Evolutionary conservation across 2,329 filamentous ascomycete genomes (phyloP), one percentile per base, ranked within the genome.

Genomic region (Kalmusia sp.): DNA sequence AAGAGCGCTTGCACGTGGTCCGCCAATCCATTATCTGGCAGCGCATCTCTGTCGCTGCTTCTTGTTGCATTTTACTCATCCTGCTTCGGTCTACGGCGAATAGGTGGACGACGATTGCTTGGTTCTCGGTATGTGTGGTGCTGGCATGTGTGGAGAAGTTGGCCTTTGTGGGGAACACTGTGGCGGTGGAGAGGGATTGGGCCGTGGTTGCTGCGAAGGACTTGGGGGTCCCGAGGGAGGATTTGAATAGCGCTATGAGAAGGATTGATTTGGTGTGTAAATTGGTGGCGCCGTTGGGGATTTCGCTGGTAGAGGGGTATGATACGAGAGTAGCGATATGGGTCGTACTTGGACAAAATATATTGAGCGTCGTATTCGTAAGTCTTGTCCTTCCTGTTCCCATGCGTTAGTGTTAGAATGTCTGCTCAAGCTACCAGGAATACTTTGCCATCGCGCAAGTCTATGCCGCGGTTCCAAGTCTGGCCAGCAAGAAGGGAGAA

Each of bases 131-230:
- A 2, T 66, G 77, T n/a, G 78, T 82, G 0, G 15, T 84, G 0
- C 73, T 91, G 38, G 87, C 87, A 0, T 89, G 88, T 51, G 64
- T 87, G 1, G 90, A 92, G 72, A 92, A 92, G 68, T 71, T 91
- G 7, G 80, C 79, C 12, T 80, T 86, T 1, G 79, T 87, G 5
- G 80, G 85, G 68, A 92, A 91, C 66, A 78, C 84, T 0, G 83
- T 92, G 1, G 79, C 89, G 0, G 81, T 92, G 0, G 89, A 92
- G 69, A 78, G 86, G 63, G 89, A 92, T 62, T 91, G 89, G 88
- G 80, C 85, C 33, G 76, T 85, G 3, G 79, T 85, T 0, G 76
- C 84, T 6, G 77, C 82, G 1, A 74, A 77, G 25, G 67, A 62
- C 48, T 38, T 72, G 14, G 27, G 54, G 3, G 15, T 68, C 6